Evolutionary conservation across 2,329 filamentous ascomycete genomes (phyloP).

Genomic region (Claviceps sp.): DNA sequence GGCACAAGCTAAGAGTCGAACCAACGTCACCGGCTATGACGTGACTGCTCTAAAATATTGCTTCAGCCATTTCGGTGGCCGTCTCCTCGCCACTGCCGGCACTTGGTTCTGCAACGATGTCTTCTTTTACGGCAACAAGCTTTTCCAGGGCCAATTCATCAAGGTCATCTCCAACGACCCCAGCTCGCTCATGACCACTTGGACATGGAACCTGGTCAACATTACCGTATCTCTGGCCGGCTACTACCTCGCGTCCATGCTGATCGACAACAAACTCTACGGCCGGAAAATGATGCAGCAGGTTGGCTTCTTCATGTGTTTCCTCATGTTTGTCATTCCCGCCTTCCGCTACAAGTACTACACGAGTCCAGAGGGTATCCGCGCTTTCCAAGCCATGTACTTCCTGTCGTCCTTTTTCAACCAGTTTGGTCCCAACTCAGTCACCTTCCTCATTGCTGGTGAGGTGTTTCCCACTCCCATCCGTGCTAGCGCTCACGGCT

Average conservation of each 20-base stretch:
- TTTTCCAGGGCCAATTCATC: slow-evolving; percentile 90
- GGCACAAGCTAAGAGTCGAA: slow-evolving; percentile 68
- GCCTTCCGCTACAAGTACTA: slow-evolving; percentile 84
- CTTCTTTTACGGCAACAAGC: slow-evolving; percentile 98
- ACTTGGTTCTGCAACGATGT: slow-evolving; percentile 95
- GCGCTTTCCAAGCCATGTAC: slow-evolving; percentile 96
- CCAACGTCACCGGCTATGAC: slow-evolving; percentile 84
- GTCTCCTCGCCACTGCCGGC: slow-evolving; percentile 73
- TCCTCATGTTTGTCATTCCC: slow-evolving; percentile 84
- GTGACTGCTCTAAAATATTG: slow-evolving; percentile 67
- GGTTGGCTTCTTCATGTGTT: slow-evolving; percentile 82
- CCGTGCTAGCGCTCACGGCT: slow-evolving; percentile 84
- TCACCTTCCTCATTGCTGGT: slow-evolving; percentile 90
- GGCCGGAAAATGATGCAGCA: slow-evolving; percentile 96
- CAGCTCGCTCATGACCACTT: slow-evolving; percentile 66
- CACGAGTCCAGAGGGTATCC: slow-evolving; percentile 55
- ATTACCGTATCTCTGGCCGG: slow-evolving; percentile 72
- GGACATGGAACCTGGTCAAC: slow-evolving; percentile 90
- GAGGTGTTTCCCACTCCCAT: slow-evolving; percentile 95
- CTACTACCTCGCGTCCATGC: slow-evolving; percentile 78
- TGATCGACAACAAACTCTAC: slow-evolving; percentile 94
- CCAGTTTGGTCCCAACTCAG: slow-evolving; percentile 92
- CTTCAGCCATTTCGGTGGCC: slow-evolving; percentile 71
- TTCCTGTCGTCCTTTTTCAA: slow-evolving; percentile 98
- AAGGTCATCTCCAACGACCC: slow-evolving; percentile 57